Evolutionary conservation across 257 asterid genomes (phyloP).

Genomic region (Marsdenia floribunda): DNA sequence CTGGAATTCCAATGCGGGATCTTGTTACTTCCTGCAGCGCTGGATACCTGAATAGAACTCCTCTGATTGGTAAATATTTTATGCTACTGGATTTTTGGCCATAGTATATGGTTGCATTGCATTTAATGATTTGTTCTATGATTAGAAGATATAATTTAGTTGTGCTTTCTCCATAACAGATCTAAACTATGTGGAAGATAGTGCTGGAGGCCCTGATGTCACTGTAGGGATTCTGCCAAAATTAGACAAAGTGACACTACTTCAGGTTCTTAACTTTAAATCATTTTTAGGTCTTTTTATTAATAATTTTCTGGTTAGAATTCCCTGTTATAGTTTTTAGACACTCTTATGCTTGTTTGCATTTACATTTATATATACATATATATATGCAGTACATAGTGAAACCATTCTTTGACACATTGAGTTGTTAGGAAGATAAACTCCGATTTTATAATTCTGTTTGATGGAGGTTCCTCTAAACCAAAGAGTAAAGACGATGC

Average conservation of each 20-base stretch:
- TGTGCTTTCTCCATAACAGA: constrained; percentile 38
- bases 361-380: too few relatives aligned
- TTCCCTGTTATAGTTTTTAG: neutral
- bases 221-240: constrained; percentile 88
- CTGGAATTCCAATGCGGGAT: constrained; percentile 97
- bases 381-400: too few relatives aligned
- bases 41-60: constrained; percentile 77
- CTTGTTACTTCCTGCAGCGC: constrained; percentile 90
- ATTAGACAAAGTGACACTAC: constrained; percentile 88
- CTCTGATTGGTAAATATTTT: constrained; percentile 61
- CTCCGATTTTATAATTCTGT: neutral
- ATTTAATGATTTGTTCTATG: constrained; percentile 2
- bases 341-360: neutral
- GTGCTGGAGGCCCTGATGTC: constrained; percentile 99
- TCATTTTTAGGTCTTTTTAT: neutral
- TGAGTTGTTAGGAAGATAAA: too few relatives aligned
- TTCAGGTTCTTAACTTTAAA: constrained; percentile 51
- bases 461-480: neutral
- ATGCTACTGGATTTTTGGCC: neutral
- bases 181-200: constrained; percentile 86
- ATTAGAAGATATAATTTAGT: neutral
- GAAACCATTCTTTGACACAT: neutral
- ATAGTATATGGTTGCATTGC: neutral
- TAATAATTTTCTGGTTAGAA: neutral
- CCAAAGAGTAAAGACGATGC: neutral